Evolutionary conservation across 306 rosid genomes (phyloP).

Genomic region (Rosa chinensis): DNA sequence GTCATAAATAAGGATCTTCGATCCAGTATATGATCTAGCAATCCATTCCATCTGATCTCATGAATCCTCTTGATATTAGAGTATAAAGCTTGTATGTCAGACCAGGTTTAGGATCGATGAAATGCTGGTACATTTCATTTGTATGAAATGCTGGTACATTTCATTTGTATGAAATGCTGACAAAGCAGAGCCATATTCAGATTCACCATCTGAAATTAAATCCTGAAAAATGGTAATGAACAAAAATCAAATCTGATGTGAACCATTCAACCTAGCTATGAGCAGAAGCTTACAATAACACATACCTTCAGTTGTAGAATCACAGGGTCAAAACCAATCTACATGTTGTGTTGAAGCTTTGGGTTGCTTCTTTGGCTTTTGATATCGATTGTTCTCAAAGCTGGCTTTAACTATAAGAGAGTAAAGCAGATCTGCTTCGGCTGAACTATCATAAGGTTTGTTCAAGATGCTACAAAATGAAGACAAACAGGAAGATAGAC

Average conservation of each 20-base stretch:
- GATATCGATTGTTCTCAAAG: constrained; percentile 81
- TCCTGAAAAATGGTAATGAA: constrained; percentile 43
- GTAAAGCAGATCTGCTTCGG: constrained; percentile 75
- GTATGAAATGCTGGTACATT: constrained; percentile 5
- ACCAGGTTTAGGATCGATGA: neutral
- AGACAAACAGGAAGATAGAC: constrained; percentile 21
- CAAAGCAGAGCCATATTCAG: constrained; percentile 59
- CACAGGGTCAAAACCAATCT: constrained; percentile 61
- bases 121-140: neutral
- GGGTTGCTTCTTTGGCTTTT: constrained; percentile 73
- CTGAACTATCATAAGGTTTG: constrained; percentile 64
- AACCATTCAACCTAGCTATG: constrained; percentile 27
- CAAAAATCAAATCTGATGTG: constrained; percentile 12
- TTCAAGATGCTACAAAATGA: constrained; percentile 54
- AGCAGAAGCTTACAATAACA: neutral
- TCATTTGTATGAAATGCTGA: constrained; percentile 28
- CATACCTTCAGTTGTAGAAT: constrained; percentile 4
- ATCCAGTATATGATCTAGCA: neutral
- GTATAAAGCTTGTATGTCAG: neutral
- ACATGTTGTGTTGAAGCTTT: constrained; percentile 68
- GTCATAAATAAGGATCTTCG: neutral
- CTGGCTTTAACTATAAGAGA: constrained; percentile 75
- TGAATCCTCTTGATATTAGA: neutral
- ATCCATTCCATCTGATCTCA: neutral
- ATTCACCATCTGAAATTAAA: constrained; percentile 44